Percentiles rank a stretch among this genome's conserved stretches.
phyloP scores from a whole-genome alignment of 1,284 basidiomycete genomes.

The Thelephora terrestris region DNA sequence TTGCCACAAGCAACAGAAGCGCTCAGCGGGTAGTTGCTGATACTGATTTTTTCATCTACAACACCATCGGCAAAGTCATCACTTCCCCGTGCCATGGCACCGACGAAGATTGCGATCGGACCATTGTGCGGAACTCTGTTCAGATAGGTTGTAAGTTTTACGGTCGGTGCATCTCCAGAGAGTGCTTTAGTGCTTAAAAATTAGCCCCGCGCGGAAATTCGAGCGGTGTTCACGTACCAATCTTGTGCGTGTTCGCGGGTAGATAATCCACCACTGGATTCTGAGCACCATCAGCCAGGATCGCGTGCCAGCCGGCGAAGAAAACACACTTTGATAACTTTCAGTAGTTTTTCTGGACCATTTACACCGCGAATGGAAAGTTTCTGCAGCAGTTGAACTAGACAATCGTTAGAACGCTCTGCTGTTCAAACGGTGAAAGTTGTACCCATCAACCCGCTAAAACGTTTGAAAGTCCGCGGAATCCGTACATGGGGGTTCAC shows the following conservation, averaged over 20 bases:
- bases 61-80: conserved; percentile 98
- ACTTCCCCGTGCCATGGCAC: conserved; percentile 91
- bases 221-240: conserved; percentile 50
- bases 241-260: conserved; percentile 91
- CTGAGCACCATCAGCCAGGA: conserved; percentile 27
- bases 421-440: not conserved
- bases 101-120: conserved; percentile 91
- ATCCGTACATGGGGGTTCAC: conserved; percentile 98
- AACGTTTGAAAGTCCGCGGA: conserved; percentile 96
- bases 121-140: conserved; percentile 78
- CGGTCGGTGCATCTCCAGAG: conserved; percentile 83
- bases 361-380: conserved; percentile 93
- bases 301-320: not conserved
- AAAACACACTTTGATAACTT: conserved; percentile 79
- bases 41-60: conserved; percentile 95
- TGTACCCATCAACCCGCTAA: conserved; percentile 94
- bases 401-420: conserved; percentile 1
- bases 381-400: conserved; percentile 96
- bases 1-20: conserved; percentile 96
- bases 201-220: conserved; percentile 2
- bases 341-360: conserved; percentile 92
- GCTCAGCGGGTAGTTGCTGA: conserved; percentile 91
- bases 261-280: conserved; percentile 96
- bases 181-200: conserved; percentile 47
- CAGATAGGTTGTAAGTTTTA: conserved; percentile 78